Conservation (phyloP, 768 basidiomycete genomes). For the Termitomyces sp. region DNA sequence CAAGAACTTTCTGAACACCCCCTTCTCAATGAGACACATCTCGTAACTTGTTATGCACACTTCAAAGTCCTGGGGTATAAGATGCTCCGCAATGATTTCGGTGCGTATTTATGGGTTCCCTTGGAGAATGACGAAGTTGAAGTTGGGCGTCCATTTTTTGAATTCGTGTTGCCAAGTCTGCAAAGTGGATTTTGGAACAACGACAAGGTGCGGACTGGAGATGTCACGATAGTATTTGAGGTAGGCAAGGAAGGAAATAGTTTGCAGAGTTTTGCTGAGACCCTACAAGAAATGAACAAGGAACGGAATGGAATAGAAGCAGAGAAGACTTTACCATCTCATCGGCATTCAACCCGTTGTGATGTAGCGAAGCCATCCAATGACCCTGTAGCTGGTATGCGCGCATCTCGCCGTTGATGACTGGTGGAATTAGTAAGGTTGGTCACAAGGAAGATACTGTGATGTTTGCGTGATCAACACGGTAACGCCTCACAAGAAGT, state of each 20-base stretch:
- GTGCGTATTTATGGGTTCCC: slow-evolving; percentile 89
- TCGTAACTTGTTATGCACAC: slow-evolving; percentile 96
- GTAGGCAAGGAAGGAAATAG: slow-evolving; percentile 94
- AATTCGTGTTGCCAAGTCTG: slow-evolving; percentile 98
- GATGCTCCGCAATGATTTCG: slow-evolving; percentile 68
- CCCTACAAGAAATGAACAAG: slow-evolving; percentile 44
- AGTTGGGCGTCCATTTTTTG: slow-evolving; percentile 83
- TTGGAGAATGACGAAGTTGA: slow-evolving; percentile 75
- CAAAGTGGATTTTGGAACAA: slow-evolving; percentile 97
- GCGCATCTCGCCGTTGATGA: slow-evolving; percentile 87
- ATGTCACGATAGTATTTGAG: slow-evolving; percentile 79
- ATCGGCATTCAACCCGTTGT: slow-evolving; percentile 95
- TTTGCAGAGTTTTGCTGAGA: slow-evolving; percentile 97
- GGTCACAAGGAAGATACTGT: background rate
- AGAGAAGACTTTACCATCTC: slow-evolving; percentile 64
- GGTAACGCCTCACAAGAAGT: too few species aligned
- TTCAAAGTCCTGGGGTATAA: slow-evolving; percentile 87
- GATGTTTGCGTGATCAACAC: too few species aligned
- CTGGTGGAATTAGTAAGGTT: slow-evolving; percentile 32
- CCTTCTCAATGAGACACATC: slow-evolving; percentile 92
- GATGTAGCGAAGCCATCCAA: slow-evolving; percentile 95
- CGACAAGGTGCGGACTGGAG: slow-evolving; percentile 85
- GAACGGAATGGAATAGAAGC: background rate
- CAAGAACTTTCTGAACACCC: slow-evolving; percentile 87
- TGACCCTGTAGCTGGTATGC: slow-evolving; percentile 93